Evolutionary conservation across 2,329 filamentous ascomycete genomes (phyloP).

Genomic region (Aspergillus nomiae): DNA sequence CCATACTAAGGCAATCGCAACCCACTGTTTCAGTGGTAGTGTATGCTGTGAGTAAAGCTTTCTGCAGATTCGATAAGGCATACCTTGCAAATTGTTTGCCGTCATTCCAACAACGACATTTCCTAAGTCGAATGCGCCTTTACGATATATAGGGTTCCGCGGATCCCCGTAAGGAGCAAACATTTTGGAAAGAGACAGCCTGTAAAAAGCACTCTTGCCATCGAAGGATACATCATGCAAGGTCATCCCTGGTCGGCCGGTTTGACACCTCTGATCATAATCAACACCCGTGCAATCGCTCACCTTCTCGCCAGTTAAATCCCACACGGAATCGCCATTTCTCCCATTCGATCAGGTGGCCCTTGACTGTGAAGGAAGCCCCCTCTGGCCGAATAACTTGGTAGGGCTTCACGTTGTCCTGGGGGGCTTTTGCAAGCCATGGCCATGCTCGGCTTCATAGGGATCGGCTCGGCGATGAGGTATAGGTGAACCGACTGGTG

Average conservation of each 20-base stretch:
- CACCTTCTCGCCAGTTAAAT: constrained; percentile 48
- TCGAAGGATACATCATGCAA: constrained; percentile 46
- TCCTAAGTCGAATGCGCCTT: too few relatives aligned
- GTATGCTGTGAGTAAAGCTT: background rate
- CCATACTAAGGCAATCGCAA: constrained; percentile 43
- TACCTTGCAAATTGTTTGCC: constrained; percentile 43
- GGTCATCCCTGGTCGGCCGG: constrained; percentile 26
- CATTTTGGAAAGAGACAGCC: constrained; percentile 47
- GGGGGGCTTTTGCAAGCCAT: constrained; percentile 29
- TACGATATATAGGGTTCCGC: too few relatives aligned
- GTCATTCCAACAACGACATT: constrained; percentile 33
- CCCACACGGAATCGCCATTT: constrained; percentile 48
- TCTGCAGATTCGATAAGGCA: background rate
- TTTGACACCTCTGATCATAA: too few relatives aligned
- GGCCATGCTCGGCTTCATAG: constrained; percentile 35
- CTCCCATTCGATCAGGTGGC: constrained; percentile 40
- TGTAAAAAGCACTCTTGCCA: constrained; percentile 43
- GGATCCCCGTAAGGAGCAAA: constrained; percentile 11
- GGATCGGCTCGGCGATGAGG: background rate
- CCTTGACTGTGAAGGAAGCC: constrained; percentile 25
- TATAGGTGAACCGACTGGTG: too few relatives aligned
- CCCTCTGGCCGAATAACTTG: constrained; percentile 41
- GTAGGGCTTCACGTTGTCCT: constrained; percentile 37
- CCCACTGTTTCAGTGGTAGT: constrained; percentile 23
- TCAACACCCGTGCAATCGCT: background rate